Conservation (phyloP, 495 filamentous ascomycete species). For the Neurospora sp. region DNA sequence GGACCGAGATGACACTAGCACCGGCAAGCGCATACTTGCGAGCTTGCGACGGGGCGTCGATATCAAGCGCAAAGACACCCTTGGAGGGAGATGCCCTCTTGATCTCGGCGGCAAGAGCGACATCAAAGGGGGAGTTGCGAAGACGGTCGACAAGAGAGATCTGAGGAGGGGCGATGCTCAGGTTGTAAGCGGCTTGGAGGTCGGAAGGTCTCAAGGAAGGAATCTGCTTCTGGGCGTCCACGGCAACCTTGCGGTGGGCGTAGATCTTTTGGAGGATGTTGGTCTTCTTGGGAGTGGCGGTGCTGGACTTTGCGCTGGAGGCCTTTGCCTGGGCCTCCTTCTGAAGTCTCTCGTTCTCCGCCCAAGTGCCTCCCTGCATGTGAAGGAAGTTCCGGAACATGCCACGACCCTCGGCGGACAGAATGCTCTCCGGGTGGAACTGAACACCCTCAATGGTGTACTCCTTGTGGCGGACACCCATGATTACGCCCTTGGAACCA, state of each 20-base stretch:
- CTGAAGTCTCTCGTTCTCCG: constrained; percentile 52
- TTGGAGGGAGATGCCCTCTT: constrained; percentile 96
- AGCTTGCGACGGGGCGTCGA: constrained; percentile 83
- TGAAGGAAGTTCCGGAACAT: constrained; percentile 91
- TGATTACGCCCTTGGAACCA: constrained; percentile 68
- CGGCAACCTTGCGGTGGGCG: constrained; percentile 63
- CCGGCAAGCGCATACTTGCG: constrained; percentile 87
- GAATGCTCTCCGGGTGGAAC: constrained; percentile 95
- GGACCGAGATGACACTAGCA: constrained; percentile 91
- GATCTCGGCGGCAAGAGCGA: constrained; percentile 92
- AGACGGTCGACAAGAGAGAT: constrained; percentile 73
- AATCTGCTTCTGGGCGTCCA: constrained; percentile 75
- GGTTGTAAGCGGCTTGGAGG: constrained; percentile 75
- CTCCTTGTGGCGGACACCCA: constrained; percentile 92
- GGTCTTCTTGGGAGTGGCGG: constrained; percentile 42
- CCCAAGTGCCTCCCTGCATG: constrained; percentile 84
- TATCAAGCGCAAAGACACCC: constrained; percentile 77
- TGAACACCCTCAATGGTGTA: constrained; percentile 87
- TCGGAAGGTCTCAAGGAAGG: constrained; percentile 76
- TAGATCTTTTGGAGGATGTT: constrained; percentile 92
- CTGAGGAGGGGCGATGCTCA: constrained; percentile 77
- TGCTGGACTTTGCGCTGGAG: constrained; percentile 3
- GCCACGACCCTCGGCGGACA: constrained; percentile 74
- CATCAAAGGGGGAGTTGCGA: constrained; percentile 64
- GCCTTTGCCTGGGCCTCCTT: constrained; percentile 24